A percentile compares a stretch with the other conserved stretches of the same genome.
Conservation (phyloP, 192 early-diverging fungal species). For the Rhizophagus clarus region DNA sequence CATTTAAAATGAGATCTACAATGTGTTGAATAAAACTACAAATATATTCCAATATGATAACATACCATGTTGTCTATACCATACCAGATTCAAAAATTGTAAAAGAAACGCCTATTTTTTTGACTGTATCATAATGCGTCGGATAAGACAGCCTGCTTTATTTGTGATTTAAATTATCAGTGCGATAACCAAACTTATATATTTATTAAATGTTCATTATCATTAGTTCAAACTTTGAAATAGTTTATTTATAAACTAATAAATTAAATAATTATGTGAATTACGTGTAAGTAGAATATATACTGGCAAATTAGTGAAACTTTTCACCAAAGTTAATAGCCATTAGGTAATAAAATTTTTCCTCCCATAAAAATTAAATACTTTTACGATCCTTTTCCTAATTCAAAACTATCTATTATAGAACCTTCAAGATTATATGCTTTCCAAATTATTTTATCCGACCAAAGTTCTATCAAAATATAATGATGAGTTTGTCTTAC, state of each 20-base stretch:
- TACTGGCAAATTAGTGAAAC: no score
- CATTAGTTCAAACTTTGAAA: no score
- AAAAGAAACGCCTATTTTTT: constrained; percentile 57
- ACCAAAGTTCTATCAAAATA: constrained; percentile 45
- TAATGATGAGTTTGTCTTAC: constrained; percentile 44
- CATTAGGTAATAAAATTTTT: no score
- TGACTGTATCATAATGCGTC: constrained; percentile 53
- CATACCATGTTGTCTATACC: constrained; percentile 75
- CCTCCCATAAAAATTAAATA: neutral
- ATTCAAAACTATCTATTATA: constrained; percentile 23
- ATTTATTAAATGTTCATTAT: no score
- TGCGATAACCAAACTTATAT: no score
- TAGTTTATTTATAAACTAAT: no score
- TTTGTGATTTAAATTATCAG: neutral
- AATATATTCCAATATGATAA: neutral
- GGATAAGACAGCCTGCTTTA: constrained; percentile 37
- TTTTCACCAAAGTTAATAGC: no score
- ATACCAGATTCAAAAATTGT: constrained; percentile 57
- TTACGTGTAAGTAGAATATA: no score
- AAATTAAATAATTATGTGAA: no score
- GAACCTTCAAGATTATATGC: constrained; percentile 38
- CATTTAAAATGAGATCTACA: no score
- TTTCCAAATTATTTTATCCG: constrained; percentile 45
- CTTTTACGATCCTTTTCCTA: neutral
- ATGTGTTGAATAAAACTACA: neutral